phyloP scores from a whole-genome alignment of 352 stramenopile genomes.

The Phytophthora foliorum region DNA sequence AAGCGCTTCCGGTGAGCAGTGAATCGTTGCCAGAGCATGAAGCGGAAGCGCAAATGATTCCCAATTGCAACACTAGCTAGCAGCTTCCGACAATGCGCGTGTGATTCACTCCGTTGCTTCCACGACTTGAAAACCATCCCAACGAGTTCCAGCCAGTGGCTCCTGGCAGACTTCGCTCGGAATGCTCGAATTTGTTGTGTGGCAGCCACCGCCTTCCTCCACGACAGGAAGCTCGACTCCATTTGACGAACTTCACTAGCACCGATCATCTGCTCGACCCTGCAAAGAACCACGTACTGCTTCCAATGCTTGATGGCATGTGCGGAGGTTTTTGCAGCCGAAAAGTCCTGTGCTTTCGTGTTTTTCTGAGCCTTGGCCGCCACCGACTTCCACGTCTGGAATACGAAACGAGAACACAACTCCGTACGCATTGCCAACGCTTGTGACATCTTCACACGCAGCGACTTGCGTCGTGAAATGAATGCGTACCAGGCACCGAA shows the following conservation, averaged over 20 bases:
- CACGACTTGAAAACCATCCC: slow-evolving; percentile 41
- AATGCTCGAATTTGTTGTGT: slow-evolving; percentile 38
- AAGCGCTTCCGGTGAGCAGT: slow-evolving; percentile 38
- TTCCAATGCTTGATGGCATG: slow-evolving; percentile 45
- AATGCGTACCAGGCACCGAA: slow-evolving; percentile 51
- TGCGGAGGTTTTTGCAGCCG: slow-evolving; percentile 2
- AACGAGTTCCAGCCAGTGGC: slow-evolving; percentile 13
- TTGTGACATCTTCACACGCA: slow-evolving; percentile 33
- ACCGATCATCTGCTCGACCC: slow-evolving; percentile 63
- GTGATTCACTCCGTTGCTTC: slow-evolving; percentile 40
- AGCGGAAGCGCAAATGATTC: slow-evolving; percentile 57
- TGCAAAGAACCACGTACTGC: slow-evolving; percentile 53
- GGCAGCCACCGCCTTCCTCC: slow-evolving; percentile 45
- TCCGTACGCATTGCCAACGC: slow-evolving; percentile 41
- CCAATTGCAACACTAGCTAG: slow-evolving; percentile 46
- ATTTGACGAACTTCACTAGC: slow-evolving; percentile 22
- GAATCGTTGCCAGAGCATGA: slow-evolving; percentile 64
- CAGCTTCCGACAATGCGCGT: slow-evolving; percentile 44
- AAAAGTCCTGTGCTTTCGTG: slow-evolving; percentile 25
- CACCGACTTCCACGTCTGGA: slow-evolving; percentile 42
- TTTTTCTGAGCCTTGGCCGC: slow-evolving; percentile 21
- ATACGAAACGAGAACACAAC: slow-evolving; percentile 40
- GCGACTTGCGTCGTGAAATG: slow-evolving; percentile 15
- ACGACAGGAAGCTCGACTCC: slow-evolving; percentile 47
- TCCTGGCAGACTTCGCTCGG: slow-evolving; percentile 16